These are phyloP conservation scores for Poterioochromonas sp. DNA, from an alignment of 352 stramenopile species.

Conservation along the genomic window DNA sequence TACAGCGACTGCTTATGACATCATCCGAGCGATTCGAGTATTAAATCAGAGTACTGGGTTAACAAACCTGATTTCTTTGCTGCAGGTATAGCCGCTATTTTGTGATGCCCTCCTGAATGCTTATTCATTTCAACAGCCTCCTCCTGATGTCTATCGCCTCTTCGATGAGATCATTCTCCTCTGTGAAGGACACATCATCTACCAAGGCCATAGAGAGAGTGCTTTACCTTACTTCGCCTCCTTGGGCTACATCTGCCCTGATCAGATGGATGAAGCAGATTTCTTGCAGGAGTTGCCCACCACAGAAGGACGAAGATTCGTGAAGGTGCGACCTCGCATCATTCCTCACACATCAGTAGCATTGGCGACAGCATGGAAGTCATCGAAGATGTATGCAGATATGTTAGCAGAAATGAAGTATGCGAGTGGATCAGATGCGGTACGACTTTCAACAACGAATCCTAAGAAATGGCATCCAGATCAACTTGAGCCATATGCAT, in stretches of 20 bases:
- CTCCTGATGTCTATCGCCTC: constrained; percentile 79
- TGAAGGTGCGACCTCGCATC: constrained; percentile 36
- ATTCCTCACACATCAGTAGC: not conserved
- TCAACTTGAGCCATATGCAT: constrained; percentile 35
- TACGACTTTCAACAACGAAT: constrained; percentile 34
- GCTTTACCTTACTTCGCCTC: constrained; percentile 68
- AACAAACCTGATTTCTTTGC: constrained; percentile 61
- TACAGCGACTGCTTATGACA: constrained; percentile 77
- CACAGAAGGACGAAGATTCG: constrained; percentile 46
- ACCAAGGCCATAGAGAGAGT: constrained; percentile 61
- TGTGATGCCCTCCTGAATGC: not conserved
- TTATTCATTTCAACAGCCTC: constrained; percentile 51
- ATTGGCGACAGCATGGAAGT: constrained; percentile 33
- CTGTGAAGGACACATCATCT: constrained; percentile 79
- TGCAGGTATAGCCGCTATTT: constrained; percentile 41
- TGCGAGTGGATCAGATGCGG: not conserved
- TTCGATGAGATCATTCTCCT: constrained; percentile 91
- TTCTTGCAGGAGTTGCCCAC: constrained; percentile 71
- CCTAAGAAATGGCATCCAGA: constrained; percentile 38
- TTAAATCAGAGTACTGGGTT: constrained; percentile 51
- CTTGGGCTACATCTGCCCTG: constrained; percentile 54
- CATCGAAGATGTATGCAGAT: not conserved
- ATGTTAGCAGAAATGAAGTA: constrained; percentile 13
- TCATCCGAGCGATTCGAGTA: constrained; percentile 60
- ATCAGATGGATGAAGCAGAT: constrained; percentile 65